These are phyloP conservation scores for Fusarium hostae DNA, from an alignment of 2,329 filamentous ascomycete genomes.

Conservation along the genomic window DNA sequence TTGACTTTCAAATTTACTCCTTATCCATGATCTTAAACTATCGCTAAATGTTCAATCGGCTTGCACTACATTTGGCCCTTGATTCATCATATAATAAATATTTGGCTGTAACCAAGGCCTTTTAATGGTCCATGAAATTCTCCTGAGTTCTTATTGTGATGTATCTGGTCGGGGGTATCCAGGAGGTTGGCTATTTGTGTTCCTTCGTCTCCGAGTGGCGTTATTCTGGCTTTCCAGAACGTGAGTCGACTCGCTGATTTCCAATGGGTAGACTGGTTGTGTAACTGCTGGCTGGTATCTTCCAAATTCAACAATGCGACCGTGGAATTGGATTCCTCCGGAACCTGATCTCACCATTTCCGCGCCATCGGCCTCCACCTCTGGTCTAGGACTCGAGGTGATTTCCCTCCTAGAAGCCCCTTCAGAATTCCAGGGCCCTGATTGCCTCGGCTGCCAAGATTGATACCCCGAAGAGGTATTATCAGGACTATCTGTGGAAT, in stretches of 20 bases:
- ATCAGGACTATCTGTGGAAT: slow-evolving; percentile 6
- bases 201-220: neutral
- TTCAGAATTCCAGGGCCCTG: slow-evolving; percentile 32
- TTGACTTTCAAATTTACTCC: neutral
- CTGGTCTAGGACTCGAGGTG: neutral
- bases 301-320: slow-evolving; percentile 38
- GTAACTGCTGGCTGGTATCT: slow-evolving; percentile 8
- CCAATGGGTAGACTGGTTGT: slow-evolving; percentile 23
- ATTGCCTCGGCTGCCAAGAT: slow-evolving; percentile 23
- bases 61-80: neutral
- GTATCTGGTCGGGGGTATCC: neutral
- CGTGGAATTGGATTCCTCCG: slow-evolving; percentile 40
- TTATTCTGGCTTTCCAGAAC: slow-evolving; percentile 11
- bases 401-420: slow-evolving; percentile 12
- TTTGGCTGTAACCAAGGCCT: neutral
- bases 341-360: slow-evolving; percentile 43
- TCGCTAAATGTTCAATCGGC: neutral
- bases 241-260: slow-evolving; percentile 22
- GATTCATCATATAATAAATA: neutral
- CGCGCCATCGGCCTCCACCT: slow-evolving; percentile 6
- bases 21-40: neutral
- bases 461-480: slow-evolving; percentile 22
- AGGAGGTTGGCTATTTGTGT: neutral
- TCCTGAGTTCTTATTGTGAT: neutral
- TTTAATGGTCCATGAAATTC: neutral